Base-by-base conservation (phyloP, 257 asterid species). In the Knoxia roxburghii region DNA sequence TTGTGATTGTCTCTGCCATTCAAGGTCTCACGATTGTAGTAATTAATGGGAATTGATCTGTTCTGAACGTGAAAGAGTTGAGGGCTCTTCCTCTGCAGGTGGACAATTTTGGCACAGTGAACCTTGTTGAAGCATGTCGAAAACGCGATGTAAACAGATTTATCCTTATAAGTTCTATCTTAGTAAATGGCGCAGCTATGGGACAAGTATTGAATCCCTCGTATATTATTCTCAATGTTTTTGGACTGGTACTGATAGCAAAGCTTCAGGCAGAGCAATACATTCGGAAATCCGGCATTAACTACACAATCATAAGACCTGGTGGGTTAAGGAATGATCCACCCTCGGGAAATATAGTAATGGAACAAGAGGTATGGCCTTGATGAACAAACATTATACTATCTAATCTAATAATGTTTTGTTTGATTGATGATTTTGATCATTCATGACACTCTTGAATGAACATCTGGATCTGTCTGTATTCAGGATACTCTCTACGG, bases 161-260 rank as follows among this genome's bases (percentile, higher is more conserved):
- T 69, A 75, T 93, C 81, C 96, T 88, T 41, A 69, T 93, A 64
- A 93, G 99, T 68, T 93, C 99, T 24, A 93, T 93, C 63, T 74
- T 93, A 63, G 99, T 90, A 17, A 93, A 90, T 65, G 99, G 99
- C 23, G 99, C 97, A 39, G 91, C 99, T 71, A 90, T 90, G 96
- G 97, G 99, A 45, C 99, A 93, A 75, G 68, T 86, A 69, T 60
- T 93, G 30, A 93, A 93, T 63, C 99, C 99, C 9, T 83, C 97
- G 4, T 93, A 93, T 82, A 84, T 93, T 61, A 76, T 93, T 69
- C 96, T 93, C 71, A 93, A 93, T 18, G 89, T 86, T 21, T 77
- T 93, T 53, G 99, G 99, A 27, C 90, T 93, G 51, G 82, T 86
- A 55, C 76, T 93, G 61, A 81, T 90, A 15, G 99, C 99, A 29